Evolutionary conservation across 2,329 filamentous ascomycete species (phyloP).

Genomic region (Aspergillus fumigatiaffinis): DNA sequence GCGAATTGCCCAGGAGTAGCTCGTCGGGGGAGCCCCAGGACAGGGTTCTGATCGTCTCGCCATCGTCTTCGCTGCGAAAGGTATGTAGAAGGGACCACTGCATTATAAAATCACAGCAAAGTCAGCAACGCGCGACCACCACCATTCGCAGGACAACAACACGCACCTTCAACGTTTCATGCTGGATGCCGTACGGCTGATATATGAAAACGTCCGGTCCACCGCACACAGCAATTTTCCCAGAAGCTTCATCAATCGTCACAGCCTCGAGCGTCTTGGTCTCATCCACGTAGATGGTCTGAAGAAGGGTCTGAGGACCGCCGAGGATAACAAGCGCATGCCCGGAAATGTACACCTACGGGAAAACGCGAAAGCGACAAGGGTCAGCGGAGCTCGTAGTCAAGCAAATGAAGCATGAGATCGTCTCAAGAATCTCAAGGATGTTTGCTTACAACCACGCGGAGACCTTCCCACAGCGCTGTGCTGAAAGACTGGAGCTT

Average conservation of each 20-base stretch:
- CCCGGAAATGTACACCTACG: conserved; percentile 81
- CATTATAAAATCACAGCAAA: conserved; percentile 9
- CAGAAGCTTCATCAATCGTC: conserved; percentile 73
- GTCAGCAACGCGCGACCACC: conserved; percentile 14
- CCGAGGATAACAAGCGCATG: conserved; percentile 80
- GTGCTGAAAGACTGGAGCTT: conserved; percentile 74
- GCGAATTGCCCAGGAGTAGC: conserved; percentile 70
- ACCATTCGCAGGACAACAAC: conserved; percentile 8
- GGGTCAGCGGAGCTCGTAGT: conserved; percentile 6
- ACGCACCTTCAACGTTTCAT: conserved; percentile 69
- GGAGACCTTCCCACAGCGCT: conserved; percentile 67
- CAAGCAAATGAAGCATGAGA: not conserved
- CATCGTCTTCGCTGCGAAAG: conserved; percentile 43
- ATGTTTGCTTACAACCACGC: conserved; percentile 61
- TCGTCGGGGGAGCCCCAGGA: conserved; percentile 89
- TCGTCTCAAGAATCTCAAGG: not conserved
- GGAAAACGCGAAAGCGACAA: conserved; percentile 11
- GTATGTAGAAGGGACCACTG: conserved; percentile 59
- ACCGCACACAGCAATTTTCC: conserved; percentile 78
- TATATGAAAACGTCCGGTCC: conserved; percentile 69
- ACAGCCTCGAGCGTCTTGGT: conserved; percentile 67
- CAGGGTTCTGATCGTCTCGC: conserved; percentile 52
- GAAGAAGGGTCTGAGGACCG: conserved; percentile 69
- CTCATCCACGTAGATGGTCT: conserved; percentile 87
- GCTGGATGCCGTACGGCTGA: conserved; percentile 65